These are phyloP conservation scores for Corchorus olitorius DNA, from an alignment of 345 rosid species.

Conservation along the genomic window DNA sequence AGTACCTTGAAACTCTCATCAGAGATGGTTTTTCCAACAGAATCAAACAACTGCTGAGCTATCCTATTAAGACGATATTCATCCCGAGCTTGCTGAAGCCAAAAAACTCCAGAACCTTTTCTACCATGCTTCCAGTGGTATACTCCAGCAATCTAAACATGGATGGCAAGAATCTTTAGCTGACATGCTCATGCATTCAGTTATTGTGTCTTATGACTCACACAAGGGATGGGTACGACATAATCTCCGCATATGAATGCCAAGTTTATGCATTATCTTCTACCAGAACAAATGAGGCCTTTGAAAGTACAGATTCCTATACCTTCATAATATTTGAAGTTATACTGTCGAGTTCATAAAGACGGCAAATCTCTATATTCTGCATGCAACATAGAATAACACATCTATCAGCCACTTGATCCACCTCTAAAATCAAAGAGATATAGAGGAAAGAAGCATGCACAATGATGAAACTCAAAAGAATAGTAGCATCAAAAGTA, in stretches of 20 bases:
- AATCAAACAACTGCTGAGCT: conserved; percentile 84
- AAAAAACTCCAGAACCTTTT: conserved; percentile 81
- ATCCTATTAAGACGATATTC: conserved; percentile 73
- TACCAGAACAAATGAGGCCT: conserved; percentile 11
- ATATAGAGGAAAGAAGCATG: neutral
- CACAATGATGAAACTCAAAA: neutral
- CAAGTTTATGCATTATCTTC: neutral
- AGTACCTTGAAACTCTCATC: conserved; percentile 89
- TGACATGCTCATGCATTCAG: neutral
- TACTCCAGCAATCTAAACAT: conserved; percentile 77
- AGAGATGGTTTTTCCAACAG: conserved; percentile 90
- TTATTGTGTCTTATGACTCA: neutral
- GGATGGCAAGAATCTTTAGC: conserved; percentile 1
- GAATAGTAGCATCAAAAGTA: neutral
- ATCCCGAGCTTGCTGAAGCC: conserved; percentile 93
- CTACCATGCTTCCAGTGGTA: conserved; percentile 96
- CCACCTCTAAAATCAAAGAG: neutral
- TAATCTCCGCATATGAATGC: neutral
- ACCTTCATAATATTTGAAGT: conserved; percentile 90
- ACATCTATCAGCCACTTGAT: conserved; percentile 20
- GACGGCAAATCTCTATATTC: conserved; percentile 89
- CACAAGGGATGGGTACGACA: neutral
- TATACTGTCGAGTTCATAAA: conserved; percentile 68
- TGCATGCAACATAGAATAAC: conserved; percentile 34
- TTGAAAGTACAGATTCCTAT: conserved; percentile 6